phyloP scores from a whole-genome alignment of 1,284 basidiomycete species.

The Ceratobasidium sp. region DNA sequence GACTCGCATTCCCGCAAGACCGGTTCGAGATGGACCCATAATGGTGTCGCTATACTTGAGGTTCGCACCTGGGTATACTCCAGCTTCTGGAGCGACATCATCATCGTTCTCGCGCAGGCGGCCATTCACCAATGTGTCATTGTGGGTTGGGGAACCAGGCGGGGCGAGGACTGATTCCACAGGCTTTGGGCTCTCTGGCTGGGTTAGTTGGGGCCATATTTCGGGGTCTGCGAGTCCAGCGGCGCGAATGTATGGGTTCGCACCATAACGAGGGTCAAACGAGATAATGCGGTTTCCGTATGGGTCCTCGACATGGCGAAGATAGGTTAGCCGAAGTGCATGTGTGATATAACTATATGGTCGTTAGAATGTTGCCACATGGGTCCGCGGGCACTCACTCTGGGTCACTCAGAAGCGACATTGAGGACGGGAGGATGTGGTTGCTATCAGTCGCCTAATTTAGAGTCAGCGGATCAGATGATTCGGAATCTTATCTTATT shows the following conservation, averaged over 20 bases:
- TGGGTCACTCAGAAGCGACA: slow-evolving; percentile 76
- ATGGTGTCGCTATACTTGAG: slow-evolving; percentile 90
- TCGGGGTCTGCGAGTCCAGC: slow-evolving; percentile 81
- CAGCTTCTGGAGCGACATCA: slow-evolving; percentile 40
- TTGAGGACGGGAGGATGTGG: slow-evolving; percentile 51
- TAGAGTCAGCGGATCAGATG: not conserved
- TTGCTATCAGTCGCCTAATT: slow-evolving; percentile 4
- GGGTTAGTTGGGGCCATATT: slow-evolving; percentile 84
- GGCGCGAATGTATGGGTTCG: slow-evolving; percentile 85
- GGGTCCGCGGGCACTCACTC: slow-evolving; percentile 58
- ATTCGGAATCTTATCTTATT: slow-evolving; percentile 39
- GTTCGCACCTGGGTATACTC: slow-evolving; percentile 58
- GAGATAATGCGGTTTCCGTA: slow-evolving; percentile 84
- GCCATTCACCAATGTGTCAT: slow-evolving; percentile 43
- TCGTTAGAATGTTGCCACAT: slow-evolving; percentile 22
- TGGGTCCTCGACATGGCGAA: slow-evolving; percentile 88
- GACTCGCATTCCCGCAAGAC: slow-evolving; percentile 77
- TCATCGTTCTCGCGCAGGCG: slow-evolving; percentile 56
- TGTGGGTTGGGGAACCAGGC: slow-evolving; percentile 51
- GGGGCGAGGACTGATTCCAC: slow-evolving; percentile 52
- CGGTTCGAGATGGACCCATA: slow-evolving; percentile 71
- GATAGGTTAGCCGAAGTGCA: slow-evolving; percentile 83
- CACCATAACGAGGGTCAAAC: slow-evolving; percentile 75
- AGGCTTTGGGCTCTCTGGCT: slow-evolving; percentile 74
- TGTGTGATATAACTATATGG: slow-evolving; percentile 83